Conservation (phyloP, 257 asterid genomes). For the Ligustrum vulgare region DNA sequence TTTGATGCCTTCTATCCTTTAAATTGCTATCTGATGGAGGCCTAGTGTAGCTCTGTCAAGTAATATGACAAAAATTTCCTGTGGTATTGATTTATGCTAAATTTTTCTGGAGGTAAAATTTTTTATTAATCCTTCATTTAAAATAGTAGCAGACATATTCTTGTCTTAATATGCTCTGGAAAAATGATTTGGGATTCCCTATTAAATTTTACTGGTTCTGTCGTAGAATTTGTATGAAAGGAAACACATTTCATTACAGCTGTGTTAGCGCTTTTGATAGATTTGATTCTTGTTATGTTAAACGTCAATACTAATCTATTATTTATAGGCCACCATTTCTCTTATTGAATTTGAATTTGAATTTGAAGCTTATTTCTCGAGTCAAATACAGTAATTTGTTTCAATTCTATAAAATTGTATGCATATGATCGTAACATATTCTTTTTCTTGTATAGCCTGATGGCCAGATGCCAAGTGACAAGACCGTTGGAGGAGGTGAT, state of each 20-base stretch:
- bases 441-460: slow-evolving; percentile 31
- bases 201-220: background rate
- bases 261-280: background rate
- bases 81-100: background rate
- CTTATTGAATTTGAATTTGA: no score
- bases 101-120: background rate
- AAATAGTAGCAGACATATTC: background rate
- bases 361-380: background rate
- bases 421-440: background rate
- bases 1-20: background rate
- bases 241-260: background rate
- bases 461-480: slow-evolving; percentile 49
- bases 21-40: background rate
- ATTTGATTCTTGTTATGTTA: background rate
- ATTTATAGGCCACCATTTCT: background rate
- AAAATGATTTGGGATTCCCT: background rate
- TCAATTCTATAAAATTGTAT: background rate
- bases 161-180: background rate
- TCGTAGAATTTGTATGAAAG: background rate
- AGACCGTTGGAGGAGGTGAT: slow-evolving; percentile 45
- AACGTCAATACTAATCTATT: background rate
- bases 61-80: background rate
- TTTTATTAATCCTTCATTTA: background rate
- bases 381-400: background rate
- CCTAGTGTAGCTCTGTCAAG: background rate